A percentile compares a stretch with the other conserved stretches of the same genome.
These are phyloP conservation scores for Phytophthora chlamydospora DNA, from an alignment of 352 stramenopile species.

Conservation along the genomic window DNA sequence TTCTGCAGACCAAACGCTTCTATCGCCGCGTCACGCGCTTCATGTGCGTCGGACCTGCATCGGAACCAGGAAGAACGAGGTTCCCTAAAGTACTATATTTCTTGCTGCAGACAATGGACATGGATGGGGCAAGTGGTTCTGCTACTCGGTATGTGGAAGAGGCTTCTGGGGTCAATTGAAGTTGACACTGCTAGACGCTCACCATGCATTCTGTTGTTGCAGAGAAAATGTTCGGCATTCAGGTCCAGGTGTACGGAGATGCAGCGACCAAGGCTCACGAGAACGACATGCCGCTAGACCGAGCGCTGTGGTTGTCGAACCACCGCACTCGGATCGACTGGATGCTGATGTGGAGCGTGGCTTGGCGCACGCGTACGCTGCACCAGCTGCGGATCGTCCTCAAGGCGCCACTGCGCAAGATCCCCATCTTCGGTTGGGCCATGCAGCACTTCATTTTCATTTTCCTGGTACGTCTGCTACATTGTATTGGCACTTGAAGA, in stretches of 20 bases:
- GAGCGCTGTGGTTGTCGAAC: constrained; percentile 78
- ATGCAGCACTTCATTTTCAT: constrained; percentile 90
- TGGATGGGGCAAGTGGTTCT: constrained; percentile 81
- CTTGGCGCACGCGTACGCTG: constrained; percentile 56
- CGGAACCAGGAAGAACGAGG: not conserved
- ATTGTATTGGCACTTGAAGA: not conserved
- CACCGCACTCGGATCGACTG: constrained; percentile 87
- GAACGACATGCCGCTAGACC: constrained; percentile 47
- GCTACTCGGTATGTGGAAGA: constrained; percentile 49
- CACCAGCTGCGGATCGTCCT: constrained; percentile 73
- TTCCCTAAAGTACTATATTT: constrained; percentile 6
- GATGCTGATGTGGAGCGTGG: constrained; percentile 84
- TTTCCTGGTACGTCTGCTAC: constrained; percentile 53
- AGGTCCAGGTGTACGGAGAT: constrained; percentile 66
- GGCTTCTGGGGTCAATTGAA: constrained; percentile 2
- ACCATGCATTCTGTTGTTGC: constrained; percentile 12
- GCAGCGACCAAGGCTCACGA: constrained; percentile 62
- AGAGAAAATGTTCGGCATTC: constrained; percentile 70
- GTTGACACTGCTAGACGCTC: constrained; percentile 31
- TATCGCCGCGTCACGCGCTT: constrained; percentile 65
- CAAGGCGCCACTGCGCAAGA: constrained; percentile 72
- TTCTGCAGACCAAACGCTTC: constrained; percentile 32
- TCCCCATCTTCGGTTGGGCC: constrained; percentile 85
- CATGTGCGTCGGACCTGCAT: constrained; percentile 40
- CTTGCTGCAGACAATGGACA: constrained; percentile 63